Conservation (phyloP, 371 early-diverging fungal species). For the Encephalitozoon cuniculi region DNA sequence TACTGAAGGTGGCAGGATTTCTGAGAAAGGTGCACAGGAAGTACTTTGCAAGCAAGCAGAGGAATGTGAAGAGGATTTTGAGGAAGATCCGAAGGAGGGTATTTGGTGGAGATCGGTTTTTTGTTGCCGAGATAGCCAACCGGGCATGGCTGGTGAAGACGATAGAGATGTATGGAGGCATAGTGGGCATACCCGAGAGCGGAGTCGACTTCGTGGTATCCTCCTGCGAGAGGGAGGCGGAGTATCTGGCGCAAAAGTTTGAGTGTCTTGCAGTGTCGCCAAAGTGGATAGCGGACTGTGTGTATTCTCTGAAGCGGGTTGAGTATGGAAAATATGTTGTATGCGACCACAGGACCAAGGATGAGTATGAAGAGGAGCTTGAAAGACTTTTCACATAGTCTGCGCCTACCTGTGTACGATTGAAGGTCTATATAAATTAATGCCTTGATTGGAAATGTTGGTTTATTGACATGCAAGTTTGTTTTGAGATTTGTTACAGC, state of each 20-base stretch:
- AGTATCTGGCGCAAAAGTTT: not conserved
- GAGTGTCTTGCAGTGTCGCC: not conserved
- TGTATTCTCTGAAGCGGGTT: not conserved
- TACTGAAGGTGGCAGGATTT: not conserved
- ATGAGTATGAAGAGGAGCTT: not conserved
- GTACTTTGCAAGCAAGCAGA: conserved; percentile 15
- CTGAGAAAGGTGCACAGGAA: conserved; percentile 7
- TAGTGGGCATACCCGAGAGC: not conserved
- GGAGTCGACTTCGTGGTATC: not conserved
- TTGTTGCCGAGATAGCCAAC: not conserved
- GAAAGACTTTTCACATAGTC: not conserved
- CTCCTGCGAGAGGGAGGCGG: not conserved
- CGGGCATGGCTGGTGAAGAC: not conserved
- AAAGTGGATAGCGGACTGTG: not conserved
- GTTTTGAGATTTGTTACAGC: not conserved
- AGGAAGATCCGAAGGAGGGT: not conserved
- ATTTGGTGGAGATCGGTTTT: not conserved
- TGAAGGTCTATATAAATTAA: not conserved
- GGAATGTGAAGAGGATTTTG: conserved; percentile 3
- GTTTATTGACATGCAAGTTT: not conserved
- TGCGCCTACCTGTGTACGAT: not conserved
- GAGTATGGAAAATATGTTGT: not conserved
- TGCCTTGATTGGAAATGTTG: not conserved
- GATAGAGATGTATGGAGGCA: not conserved
- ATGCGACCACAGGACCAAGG: not conserved